Conservation (phyloP, 1,284 basidiomycete genomes). For the Ustilago trichophora region DNA sequence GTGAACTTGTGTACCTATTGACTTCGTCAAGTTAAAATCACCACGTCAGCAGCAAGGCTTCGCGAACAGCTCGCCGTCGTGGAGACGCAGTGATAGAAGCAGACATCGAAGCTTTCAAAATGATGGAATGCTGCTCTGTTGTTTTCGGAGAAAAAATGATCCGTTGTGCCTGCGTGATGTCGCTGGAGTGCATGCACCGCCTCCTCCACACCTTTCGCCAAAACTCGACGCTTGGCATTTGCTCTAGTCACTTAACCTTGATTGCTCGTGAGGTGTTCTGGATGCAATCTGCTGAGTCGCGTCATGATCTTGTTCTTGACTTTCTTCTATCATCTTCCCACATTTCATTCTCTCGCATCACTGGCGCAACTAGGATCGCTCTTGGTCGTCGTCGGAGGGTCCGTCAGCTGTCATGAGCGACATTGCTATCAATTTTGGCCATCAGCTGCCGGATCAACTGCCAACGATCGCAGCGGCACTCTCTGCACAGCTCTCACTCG, state of each 20-base stretch:
- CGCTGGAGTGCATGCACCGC: slow-evolving; percentile 2
- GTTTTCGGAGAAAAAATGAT: background rate
- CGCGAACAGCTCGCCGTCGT: too few relatives aligned
- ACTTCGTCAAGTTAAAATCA: too few relatives aligned
- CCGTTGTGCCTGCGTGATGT: slow-evolving; percentile 10
- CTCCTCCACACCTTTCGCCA: slow-evolving; percentile 8
- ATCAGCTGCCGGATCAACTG: slow-evolving; percentile 40
- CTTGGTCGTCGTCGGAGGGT: background rate
- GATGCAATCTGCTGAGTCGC: background rate
- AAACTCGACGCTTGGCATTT: background rate
- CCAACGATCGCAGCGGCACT: slow-evolving; percentile 31
- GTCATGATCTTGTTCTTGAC: slow-evolving; percentile 2
- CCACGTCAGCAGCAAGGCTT: too few relatives aligned
- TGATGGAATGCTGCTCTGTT: background rate
- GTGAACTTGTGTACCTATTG: too few relatives aligned
- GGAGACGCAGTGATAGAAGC: too few relatives aligned
- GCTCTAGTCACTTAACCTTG: too few relatives aligned
- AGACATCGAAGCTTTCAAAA: too few relatives aligned
- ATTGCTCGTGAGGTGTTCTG: too few relatives aligned
- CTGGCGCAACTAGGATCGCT: too few relatives aligned
- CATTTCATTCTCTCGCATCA: too few relatives aligned
- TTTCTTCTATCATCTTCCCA: too few relatives aligned
- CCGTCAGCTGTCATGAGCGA: slow-evolving; percentile 8
- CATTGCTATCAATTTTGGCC: slow-evolving; percentile 18
- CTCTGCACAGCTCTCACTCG: slow-evolving; percentile 42